A percentile compares a stretch with the other conserved stretches of the same genome.
phyloP scores from a whole-genome alignment of 2,329 filamentous ascomycete genomes.

The Akanthomyces muscarius region DNA sequence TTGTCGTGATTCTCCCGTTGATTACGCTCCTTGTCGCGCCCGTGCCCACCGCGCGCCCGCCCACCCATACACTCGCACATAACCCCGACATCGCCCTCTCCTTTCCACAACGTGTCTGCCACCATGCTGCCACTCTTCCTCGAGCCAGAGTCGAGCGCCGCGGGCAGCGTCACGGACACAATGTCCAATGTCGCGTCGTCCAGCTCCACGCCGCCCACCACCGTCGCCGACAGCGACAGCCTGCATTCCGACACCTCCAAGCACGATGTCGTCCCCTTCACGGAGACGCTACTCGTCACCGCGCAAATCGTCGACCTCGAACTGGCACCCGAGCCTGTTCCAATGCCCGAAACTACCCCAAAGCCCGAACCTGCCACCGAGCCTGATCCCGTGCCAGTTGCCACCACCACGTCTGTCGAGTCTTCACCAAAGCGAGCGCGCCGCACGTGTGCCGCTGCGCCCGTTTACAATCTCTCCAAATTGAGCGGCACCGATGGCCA shows the following conservation, averaged over 20 bases:
- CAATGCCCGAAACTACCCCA: background rate
- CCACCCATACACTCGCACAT: background rate
- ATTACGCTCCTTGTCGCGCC: slow-evolving; percentile 10
- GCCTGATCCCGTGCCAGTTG: slow-evolving; percentile 28
- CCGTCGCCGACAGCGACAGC: slow-evolving; percentile 55
- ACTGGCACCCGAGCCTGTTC: slow-evolving; percentile 28
- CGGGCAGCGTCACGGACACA: slow-evolving; percentile 32
- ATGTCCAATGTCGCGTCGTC: slow-evolving; percentile 52
- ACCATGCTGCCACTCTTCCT: slow-evolving; percentile 30
- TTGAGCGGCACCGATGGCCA: slow-evolving; percentile 60
- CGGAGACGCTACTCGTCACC: slow-evolving; percentile 19
- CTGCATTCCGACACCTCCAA: slow-evolving; percentile 45
- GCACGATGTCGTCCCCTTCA: slow-evolving; percentile 35
- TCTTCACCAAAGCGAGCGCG: slow-evolving; percentile 40
- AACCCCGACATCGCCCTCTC: background rate
- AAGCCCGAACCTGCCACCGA: slow-evolving; percentile 14
- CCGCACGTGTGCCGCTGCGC: slow-evolving; percentile 51
- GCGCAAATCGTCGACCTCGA: background rate
- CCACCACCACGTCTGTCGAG: slow-evolving; percentile 7
- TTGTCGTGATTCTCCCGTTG: background rate
- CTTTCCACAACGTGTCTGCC: slow-evolving; percentile 8
- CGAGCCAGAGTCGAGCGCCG: slow-evolving; percentile 30
- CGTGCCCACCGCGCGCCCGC: slow-evolving; percentile 1
- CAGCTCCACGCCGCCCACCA: slow-evolving; percentile 63
- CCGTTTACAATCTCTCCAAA: slow-evolving; percentile 64